Base-by-base conservation (phyloP, 352 stramenopile genomes). In the Phytophthora boehmeriae region DNA sequence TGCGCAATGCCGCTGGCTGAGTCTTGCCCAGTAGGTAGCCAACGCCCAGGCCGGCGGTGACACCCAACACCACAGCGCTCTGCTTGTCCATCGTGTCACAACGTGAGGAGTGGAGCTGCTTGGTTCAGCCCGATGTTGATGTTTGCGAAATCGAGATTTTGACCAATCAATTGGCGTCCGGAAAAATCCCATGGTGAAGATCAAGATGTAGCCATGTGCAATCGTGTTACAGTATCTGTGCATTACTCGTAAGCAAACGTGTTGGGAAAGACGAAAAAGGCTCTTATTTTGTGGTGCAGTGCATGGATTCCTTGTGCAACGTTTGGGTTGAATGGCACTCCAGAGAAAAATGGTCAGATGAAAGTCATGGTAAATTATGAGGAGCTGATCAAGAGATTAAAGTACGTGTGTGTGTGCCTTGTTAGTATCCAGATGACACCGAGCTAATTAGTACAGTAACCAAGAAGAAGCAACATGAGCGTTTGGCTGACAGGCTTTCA, bases 1-100 rank as follows among this genome's bases (percentile, higher is more conserved):
- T 46, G 17, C 36, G 52, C 11, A 61, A 56, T 10, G 39, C 43
- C 13, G 46, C 20, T 4, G 68, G 68, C 43, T 89, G 78, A 22
- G 73, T 68, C 50, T 81, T 85, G 20, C 82, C 82, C 22, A 93
- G 46, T 16, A 90, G 50, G 44, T 89, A 92, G 19, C 84, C 84
- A 36, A 93, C 67, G 50, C 82, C 77, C 34, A 93, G 66, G 17
- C 82, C 80, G 25, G 80, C 82, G 25, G 80, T 85, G 28, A 88
- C 75, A 14, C 84, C 67, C 19, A 93, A 50, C 11, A 77, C 80
- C 46, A 93, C 60, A 11, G 68, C 75, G 54, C 80, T 81, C 47
- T 84, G 78, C 56, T 90, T 91, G 72, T 93, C 80, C 64, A 93
- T 83, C 63, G 74, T 81, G 22, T 54, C 54, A 6, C 25, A 30